Evolutionary conservation across 1,284 basidiomycete species (phyloP).

Genomic region (Dichomitus squalens): DNA sequence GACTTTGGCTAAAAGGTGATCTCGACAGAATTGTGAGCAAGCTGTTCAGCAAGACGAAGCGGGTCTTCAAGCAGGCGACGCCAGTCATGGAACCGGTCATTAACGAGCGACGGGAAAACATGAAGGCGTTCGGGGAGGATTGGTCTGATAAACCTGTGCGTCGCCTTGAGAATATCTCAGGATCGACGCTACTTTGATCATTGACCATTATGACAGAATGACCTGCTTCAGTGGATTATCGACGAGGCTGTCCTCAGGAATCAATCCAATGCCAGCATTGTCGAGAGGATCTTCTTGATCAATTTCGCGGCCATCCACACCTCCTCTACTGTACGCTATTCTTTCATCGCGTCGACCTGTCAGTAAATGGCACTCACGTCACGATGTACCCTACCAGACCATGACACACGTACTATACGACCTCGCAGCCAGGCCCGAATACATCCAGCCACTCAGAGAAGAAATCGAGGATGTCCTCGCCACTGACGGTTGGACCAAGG

Average conservation of each 20-base stretch:
- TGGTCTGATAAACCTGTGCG: slow-evolving; percentile 30
- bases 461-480: slow-evolving; percentile 43
- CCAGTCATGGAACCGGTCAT: slow-evolving; percentile 22
- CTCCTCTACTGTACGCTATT: slow-evolving; percentile 28
- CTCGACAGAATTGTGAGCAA: not conserved
- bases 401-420: slow-evolving; percentile 42
- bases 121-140: slow-evolving; percentile 21
- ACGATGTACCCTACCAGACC: slow-evolving; percentile 28
- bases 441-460: slow-evolving; percentile 43
- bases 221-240: slow-evolving; percentile 32
- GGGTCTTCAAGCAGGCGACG: not conserved
- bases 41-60: not conserved
- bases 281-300: slow-evolving; percentile 28
- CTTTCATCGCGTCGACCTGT: no score
- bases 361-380: no score
- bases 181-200: not conserved
- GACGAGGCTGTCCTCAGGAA: slow-evolving; percentile 24
- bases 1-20: not conserved
- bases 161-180: not conserved
- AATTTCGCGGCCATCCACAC: slow-evolving; percentile 40
- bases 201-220: slow-evolving; percentile 18
- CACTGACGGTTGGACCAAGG: slow-evolving; percentile 49
- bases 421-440: slow-evolving; percentile 44
- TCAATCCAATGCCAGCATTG: slow-evolving; percentile 20
- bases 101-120: slow-evolving; percentile 16